These are phyloP conservation scores for Senna tora DNA, from an alignment of 306 rosid genomes.

Conservation along the genomic window DNA sequence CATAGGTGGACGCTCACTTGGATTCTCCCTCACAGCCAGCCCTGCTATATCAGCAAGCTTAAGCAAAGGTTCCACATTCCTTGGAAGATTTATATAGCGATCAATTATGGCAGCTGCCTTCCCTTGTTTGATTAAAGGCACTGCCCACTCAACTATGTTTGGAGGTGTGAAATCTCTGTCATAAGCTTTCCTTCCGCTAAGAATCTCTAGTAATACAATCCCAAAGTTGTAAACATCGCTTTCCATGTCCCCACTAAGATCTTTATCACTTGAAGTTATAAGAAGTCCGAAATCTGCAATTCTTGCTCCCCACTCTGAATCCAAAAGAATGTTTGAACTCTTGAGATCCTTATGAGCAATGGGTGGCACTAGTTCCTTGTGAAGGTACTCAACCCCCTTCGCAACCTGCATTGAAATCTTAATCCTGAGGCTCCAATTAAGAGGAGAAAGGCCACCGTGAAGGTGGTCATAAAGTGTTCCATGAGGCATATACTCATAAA, in stretches of 20 bases:
- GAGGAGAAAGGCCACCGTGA: slow-evolving; percentile 90
- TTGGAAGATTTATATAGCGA: slow-evolving; percentile 59
- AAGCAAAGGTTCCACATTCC: slow-evolving; percentile 87
- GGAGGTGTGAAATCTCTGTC: slow-evolving; percentile 74
- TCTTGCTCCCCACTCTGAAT: slow-evolving; percentile 81
- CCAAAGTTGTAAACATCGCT: slow-evolving; percentile 76
- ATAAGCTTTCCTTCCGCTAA: slow-evolving; percentile 85
- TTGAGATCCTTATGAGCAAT: slow-evolving; percentile 74
- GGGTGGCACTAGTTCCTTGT: slow-evolving; percentile 73
- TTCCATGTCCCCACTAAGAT: slow-evolving; percentile 52
- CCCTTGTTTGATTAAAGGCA: slow-evolving; percentile 77
- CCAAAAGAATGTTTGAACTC: slow-evolving; percentile 82
- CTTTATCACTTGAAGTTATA: slow-evolving; percentile 54
- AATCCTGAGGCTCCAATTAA: slow-evolving; percentile 73
- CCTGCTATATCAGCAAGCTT: slow-evolving; percentile 87
- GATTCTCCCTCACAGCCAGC: slow-evolving; percentile 58
- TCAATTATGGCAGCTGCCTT: slow-evolving; percentile 79
- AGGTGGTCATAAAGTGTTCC: slow-evolving; percentile 91
- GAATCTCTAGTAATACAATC: slow-evolving; percentile 73
- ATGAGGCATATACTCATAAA: slow-evolving; percentile 88
- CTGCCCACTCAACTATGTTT: slow-evolving; percentile 81
- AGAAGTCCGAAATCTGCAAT: slow-evolving; percentile 82
- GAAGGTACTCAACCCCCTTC: slow-evolving; percentile 87
- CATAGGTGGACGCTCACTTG: slow-evolving; percentile 68
- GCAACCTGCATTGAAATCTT: slow-evolving; percentile 82